phyloP scores from a whole-genome alignment of 495 filamentous ascomycete genomes.

The Xylaria castorea region DNA sequence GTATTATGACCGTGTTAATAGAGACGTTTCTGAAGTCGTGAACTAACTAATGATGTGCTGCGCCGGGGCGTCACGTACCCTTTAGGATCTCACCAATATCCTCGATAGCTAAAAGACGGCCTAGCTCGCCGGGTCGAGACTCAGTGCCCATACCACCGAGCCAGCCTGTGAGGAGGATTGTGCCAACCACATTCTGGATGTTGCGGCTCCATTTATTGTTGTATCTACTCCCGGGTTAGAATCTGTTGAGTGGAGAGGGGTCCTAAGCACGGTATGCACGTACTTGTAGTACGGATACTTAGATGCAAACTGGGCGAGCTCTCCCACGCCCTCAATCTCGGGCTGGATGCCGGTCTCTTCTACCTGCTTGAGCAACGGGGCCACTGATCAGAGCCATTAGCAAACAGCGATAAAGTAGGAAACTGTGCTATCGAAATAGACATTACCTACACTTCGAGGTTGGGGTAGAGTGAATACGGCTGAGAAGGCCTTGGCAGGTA shows the following conservation, averaged over 20 bases:
- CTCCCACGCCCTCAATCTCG: conserved; percentile 60
- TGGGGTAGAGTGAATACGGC: conserved; percentile 88
- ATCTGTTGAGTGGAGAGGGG: not conserved
- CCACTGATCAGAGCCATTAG: conserved; percentile 40
- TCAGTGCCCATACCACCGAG: conserved; percentile 65
- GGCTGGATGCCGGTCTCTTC: conserved; percentile 61
- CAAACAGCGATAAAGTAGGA: conserved; percentile 20
- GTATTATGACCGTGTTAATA: conserved; percentile 9
- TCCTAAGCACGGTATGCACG: conserved; percentile 6
- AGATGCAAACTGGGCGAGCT: conserved; percentile 74
- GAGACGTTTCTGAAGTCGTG: not conserved
- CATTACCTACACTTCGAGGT: conserved; percentile 71
- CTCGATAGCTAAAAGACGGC: conserved; percentile 83
- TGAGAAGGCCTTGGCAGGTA: conserved; percentile 77
- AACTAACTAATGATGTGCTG: not conserved
- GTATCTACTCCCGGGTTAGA: conserved; percentile 55
- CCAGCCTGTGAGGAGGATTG: conserved; percentile 78
- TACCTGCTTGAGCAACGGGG: conserved; percentile 58
- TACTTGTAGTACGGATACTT: conserved; percentile 93
- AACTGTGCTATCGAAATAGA: conserved; percentile 18
- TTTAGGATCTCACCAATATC: conserved; percentile 79
- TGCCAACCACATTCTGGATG: conserved; percentile 80
- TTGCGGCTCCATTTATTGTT: conserved; percentile 84
- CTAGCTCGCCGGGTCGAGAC: conserved; percentile 49
- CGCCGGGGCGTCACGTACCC: conserved; percentile 54